Conservation (phyloP, 345 rosid genomes). For the Gossypium herbaceum region DNA sequence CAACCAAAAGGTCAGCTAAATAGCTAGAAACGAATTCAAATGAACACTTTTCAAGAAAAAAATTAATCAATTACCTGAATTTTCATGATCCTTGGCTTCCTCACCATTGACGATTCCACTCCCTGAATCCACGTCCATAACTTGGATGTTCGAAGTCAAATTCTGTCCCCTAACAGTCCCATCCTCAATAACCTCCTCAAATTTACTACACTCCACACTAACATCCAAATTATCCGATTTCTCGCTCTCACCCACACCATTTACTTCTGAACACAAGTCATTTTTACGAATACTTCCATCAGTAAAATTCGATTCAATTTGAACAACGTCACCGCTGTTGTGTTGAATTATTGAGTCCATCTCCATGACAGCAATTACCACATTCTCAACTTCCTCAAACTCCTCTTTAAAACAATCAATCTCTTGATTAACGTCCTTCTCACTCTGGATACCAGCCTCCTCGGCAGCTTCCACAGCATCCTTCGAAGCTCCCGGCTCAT, state of each 20-base stretch:
- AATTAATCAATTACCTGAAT: constrained; percentile 3
- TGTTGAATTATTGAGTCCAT: not conserved
- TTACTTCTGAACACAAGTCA: not conserved
- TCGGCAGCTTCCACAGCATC: not conserved
- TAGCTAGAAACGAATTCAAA: not conserved
- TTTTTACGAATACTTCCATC: not conserved
- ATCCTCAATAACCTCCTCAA: not conserved
- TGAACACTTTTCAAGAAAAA: not conserved
- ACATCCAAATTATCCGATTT: constrained; percentile 6
- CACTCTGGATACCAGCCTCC: not conserved
- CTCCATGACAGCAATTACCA: constrained; percentile 9
- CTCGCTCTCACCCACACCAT: not conserved
- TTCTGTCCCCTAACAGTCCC: not conserved
- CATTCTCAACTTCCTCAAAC: constrained; percentile 16
- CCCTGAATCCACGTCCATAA: not conserved
- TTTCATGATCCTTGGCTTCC: not conserved
- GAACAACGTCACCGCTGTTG: not conserved
- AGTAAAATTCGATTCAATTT: not conserved
- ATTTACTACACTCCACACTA: not conserved
- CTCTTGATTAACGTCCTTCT: not conserved
- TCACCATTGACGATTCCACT: not conserved
- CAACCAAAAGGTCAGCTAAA: not conserved
- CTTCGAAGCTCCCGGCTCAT: not conserved
- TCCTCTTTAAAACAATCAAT: constrained; percentile 16
- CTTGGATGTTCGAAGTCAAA: not conserved